Evolutionary conservation across 176 grass and related monocot species (phyloP).

Genomic region (Musa itinerans): DNA sequence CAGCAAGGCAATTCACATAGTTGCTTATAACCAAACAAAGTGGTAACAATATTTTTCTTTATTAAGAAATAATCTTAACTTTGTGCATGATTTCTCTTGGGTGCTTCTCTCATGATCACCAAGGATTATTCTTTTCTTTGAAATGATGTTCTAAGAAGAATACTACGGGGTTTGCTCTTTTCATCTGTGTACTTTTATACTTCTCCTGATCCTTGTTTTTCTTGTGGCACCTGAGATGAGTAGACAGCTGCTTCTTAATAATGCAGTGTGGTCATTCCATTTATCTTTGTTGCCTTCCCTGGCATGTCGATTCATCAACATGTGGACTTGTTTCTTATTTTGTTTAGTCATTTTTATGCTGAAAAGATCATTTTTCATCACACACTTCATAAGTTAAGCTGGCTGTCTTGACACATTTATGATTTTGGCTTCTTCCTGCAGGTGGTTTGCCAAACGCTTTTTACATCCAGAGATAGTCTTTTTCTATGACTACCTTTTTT

Average conservation of each 20-base stretch:
- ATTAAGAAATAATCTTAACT: neutral
- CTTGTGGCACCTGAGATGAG: too few species aligned
- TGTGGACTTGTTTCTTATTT: neutral
- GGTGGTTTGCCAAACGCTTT: constrained; percentile 99
- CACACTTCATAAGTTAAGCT: neutral
- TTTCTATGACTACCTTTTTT: constrained; percentile 76
- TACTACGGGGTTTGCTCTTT: neutral
- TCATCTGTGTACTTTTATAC: neutral
- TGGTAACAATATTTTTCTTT: constrained; percentile 35
- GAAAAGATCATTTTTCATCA: neutral
- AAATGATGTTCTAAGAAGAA: too few species aligned
- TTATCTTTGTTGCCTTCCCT: too few species aligned
- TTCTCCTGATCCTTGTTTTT: neutral
- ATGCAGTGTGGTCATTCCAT: too few species aligned
- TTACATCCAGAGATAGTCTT: constrained; percentile 77
- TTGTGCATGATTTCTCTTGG: neutral
- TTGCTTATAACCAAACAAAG: constrained; percentile 91
- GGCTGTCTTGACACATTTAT: constrained; percentile 1
- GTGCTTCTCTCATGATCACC: neutral
- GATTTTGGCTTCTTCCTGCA: constrained; percentile 17
- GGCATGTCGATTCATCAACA: neutral
- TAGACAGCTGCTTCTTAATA: too few species aligned
- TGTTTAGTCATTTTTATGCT: neutral
- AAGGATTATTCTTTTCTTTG: neutral
- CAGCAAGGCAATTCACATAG: constrained; percentile 68